phyloP scores from a whole-genome alignment of 2,329 filamentous ascomycete genomes.

The Nothophaeocryptopus gaeumannii region DNA sequence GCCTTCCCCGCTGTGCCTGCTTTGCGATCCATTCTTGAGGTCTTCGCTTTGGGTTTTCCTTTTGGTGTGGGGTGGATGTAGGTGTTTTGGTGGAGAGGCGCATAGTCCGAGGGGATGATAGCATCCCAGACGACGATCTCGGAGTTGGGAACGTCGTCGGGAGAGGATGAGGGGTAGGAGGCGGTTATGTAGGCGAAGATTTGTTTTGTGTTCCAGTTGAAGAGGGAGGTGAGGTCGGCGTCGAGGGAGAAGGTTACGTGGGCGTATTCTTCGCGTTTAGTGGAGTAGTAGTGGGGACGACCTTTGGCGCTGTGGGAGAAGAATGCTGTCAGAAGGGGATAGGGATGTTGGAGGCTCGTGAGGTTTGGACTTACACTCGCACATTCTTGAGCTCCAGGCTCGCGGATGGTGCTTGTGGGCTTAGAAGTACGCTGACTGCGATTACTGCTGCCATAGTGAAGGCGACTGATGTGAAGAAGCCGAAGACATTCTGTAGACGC shows the following conservation, averaged over 20 bases:
- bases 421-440: constrained; percentile 72
- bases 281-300: constrained; percentile 91
- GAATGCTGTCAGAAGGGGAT: not conserved
- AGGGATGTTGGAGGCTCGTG: not conserved
- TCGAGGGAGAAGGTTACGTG: constrained; percentile 91
- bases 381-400: constrained; percentile 68
- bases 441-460: constrained; percentile 77
- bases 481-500: constrained; percentile 87
- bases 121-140: constrained; percentile 91
- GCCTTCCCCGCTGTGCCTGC: constrained; percentile 24
- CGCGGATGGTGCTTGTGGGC: constrained; percentile 65
- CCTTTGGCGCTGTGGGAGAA: constrained; percentile 70
- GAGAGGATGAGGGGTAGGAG: constrained; percentile 53
- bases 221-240: constrained; percentile 84
- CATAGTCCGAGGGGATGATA: constrained; percentile 76
- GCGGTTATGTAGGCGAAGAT: constrained; percentile 95
- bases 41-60: constrained; percentile 19
- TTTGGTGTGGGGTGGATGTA: constrained; percentile 50
- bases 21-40: constrained; percentile 17
- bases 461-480: constrained; percentile 94
- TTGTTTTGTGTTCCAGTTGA: constrained; percentile 99
- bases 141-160: constrained; percentile 40
- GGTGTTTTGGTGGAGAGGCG: constrained; percentile 52
- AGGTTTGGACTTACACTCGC: constrained; percentile 66
- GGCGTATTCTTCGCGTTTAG: constrained; percentile 92